Evolutionary conservation across 192 early-diverging fungal species (phyloP), one percentile per base, ranked within the genome.

Genomic region (Dimargaris cristalligena): DNA sequence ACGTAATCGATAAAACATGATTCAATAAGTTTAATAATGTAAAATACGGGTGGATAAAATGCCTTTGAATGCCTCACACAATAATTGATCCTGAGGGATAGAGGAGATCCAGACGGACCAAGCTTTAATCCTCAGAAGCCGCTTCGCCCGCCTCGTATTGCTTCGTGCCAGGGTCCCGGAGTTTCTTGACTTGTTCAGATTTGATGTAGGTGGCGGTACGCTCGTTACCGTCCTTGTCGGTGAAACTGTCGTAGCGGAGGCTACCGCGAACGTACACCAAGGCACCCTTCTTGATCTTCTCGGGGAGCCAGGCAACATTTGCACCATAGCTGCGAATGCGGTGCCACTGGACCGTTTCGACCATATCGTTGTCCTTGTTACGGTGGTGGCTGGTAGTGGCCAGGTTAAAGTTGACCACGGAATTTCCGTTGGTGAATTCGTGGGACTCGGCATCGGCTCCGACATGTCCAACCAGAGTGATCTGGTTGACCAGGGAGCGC

Each of bases 321-420:
- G 64, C 56, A 31, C 67, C 63, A 70, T 73, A 79, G 11, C 65
- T 70, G 34, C 64, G 60, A 61, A 86, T 69, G 47, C 69, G 71
- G 67, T 86, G 83, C 83, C 83, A 86, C 60, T 78, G 78, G 25
- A 81, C 83, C 34, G 73, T 71, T 68, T 86, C 77, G 51, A 86
- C 60, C 34, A 78, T 61, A 61, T 86, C 80, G 58, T 80, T 79
- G 33, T 80, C 76, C n/a, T 61, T 62, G 60, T 85, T 80, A 68
- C 77, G 77, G 62, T 73, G 73, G 9, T 71, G 69, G 33, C 76
- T 74, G 3, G 80, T 75, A 0, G 83, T 85, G 41, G 81, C 83
- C 51, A 85, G 67, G n/a, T 78, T 71, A 60, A 82, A 85, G 34
- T 66, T 69, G 30, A 69, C 71, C 22, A 80, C 66, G 26, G 67